These are phyloP conservation scores for Pseudodiploospora longispora DNA, from an alignment of 2,329 filamentous ascomycete species.

Conservation along the genomic window DNA sequence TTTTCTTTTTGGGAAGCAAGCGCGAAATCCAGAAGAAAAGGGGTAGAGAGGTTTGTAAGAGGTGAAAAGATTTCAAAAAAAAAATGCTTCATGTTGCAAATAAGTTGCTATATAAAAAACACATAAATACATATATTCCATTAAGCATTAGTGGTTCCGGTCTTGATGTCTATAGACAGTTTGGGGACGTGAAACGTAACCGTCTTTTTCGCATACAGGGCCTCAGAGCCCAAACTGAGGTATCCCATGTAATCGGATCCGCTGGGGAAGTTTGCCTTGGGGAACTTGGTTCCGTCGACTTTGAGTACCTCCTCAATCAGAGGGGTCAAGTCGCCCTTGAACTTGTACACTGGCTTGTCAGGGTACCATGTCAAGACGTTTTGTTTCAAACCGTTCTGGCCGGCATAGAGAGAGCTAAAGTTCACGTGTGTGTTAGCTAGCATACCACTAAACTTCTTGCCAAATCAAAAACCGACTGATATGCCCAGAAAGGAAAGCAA, in stretches of 20 bases:
- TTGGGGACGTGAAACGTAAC: slow-evolving; percentile 41
- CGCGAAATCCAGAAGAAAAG: no score
- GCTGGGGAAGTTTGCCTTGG: slow-evolving; percentile 16
- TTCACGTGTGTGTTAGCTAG: no score
- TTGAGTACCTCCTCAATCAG: slow-evolving; percentile 34
- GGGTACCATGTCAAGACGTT: slow-evolving; percentile 44
- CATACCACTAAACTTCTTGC: no score
- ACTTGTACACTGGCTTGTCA: slow-evolving; percentile 24
- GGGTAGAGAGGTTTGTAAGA: no score
- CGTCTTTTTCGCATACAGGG: slow-evolving; percentile 32
- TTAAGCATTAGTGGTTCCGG: not conserved
- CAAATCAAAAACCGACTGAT: not conserved
- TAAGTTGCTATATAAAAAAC: no score
- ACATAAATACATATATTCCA: not conserved
- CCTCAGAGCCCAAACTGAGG: slow-evolving; percentile 43
- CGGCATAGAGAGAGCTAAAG: slow-evolving; percentile 32
- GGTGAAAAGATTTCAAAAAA: no score
- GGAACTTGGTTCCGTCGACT: slow-evolving; percentile 25
- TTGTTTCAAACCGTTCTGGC: slow-evolving; percentile 31
- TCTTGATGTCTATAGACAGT: slow-evolving; percentile 28
- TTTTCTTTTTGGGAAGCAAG: no score
- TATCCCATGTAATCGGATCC: slow-evolving; percentile 40
- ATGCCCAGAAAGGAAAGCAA: not conserved
- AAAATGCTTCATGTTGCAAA: no score
- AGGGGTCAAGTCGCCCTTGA: slow-evolving; percentile 38